Evolutionary conservation across 1,284 basidiomycete genomes (phyloP), one percentile per base, ranked within the genome.

Genomic region (Leccinum fallax): DNA sequence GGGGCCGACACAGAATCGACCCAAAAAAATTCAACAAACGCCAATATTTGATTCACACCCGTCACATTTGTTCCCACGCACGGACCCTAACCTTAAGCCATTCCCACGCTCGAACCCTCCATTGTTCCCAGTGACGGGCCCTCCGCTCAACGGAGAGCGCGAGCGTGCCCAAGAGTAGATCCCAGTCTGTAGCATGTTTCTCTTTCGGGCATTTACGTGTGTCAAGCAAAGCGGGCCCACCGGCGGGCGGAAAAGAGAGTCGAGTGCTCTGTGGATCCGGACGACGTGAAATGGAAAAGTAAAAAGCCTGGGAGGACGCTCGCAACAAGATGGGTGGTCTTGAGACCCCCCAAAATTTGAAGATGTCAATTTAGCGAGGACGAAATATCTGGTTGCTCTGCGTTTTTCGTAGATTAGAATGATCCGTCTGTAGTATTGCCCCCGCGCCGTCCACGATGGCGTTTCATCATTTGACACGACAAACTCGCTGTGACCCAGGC

Each of bases 1-100:
- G 78, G 77, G 77, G 76, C 78, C 78, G 76, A 78, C 73, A 60
- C 70, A 77, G 74, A 76, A 76, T 76, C 72, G 70, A 73, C 71
- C 74, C 60, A 66, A 75, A 76, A 74, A 77, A 77, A 76, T 59
- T 71, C 70, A 76, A 75, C 74, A 72, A 75, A 73, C 75, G 65
- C 75, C 67, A 77, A 72, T 76, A 77, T 77, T 75, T 77, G 77
- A 66, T 72, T 78, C 75, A 75, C 75, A 65, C 61, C 21, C 26
- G 75, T 77, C 71, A 74, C 75, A 48, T 32, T 0, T 0, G n/a
- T 70, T 78, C 78, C 66, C 78, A 77, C 79, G 76, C 76, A 78
- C 76, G 69, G 76, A 77, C 76, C 79, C 65, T 74, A 75, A 76
- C 74, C 71, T 76, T 72, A 73, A 56, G n/a, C 16, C 32, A 53